phyloP scores from a whole-genome alignment of 768 basidiomycete species.

The Boletus rufocinnamomeus region DNA sequence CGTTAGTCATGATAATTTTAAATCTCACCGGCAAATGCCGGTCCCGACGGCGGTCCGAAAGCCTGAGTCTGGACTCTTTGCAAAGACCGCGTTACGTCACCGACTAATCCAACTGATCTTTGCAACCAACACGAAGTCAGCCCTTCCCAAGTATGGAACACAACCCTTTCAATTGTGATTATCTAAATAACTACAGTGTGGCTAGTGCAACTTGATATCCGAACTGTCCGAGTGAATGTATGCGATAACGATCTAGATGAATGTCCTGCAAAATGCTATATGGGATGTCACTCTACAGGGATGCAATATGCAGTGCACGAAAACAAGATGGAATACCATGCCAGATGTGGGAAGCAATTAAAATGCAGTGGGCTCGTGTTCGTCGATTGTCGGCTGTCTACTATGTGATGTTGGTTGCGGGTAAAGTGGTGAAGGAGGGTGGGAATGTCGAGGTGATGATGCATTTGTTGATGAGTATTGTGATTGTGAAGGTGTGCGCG shows the following conservation, averaged over 20 bases:
- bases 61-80: neutral
- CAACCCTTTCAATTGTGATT: neutral
- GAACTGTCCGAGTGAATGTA: slow-evolving; percentile 4
- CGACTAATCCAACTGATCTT: neutral
- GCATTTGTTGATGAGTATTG: slow-evolving; percentile 33
- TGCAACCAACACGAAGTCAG: neutral
- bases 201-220: neutral
- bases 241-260: slow-evolving; percentile 29
- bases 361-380: slow-evolving; percentile 21
- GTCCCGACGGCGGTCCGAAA: no score
- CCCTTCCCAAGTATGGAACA: neutral
- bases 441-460: slow-evolving; percentile 35
- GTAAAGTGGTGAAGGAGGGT: slow-evolving; percentile 33
- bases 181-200: slow-evolving; percentile 4
- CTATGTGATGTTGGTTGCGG: slow-evolving; percentile 31
- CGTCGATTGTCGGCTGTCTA: slow-evolving; percentile 37
- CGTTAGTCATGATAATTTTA: neutral
- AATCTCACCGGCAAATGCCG: neutral
- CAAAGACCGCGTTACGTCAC: no score
- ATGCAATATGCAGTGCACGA: slow-evolving; percentile 7
- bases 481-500: slow-evolving; percentile 34
- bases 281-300: slow-evolving; percentile 3
- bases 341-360: slow-evolving; percentile 10
- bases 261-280: slow-evolving; percentile 2
- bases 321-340: slow-evolving; percentile 2